Evolutionary conservation across 2,329 filamentous ascomycete species (phyloP), one percentile per base, ranked within the genome.

Genomic region (Aspergillus japonicus): DNA sequence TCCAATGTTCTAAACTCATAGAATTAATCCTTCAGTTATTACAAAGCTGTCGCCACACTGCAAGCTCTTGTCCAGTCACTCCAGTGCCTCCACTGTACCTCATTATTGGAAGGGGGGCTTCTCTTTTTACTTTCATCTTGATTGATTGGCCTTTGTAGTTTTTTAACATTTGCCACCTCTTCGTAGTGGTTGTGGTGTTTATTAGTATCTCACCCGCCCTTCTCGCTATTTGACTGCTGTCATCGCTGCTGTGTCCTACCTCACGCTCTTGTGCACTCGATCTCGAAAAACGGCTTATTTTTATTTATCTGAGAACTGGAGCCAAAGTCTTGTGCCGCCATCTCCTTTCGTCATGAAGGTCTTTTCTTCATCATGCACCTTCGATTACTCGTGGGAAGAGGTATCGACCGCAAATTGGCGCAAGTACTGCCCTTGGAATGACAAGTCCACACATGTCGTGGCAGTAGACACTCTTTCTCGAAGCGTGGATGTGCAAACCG

Each of bases 371-470:
- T 82, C 83, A 44, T 91, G 92, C 78, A 92, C 92, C 62, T 99
- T 96, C 80, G 85, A 96, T 81, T 99, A 99, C 83, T 96, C 94
- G 50, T 99, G 95, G 95, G 92, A 96, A 73, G 94, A 98, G 78
- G 95, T 99, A 39, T 96, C 92, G 26, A 92, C 92, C 14, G 92
- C 91, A 75, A 99, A 99, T 84, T 99, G 95, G 95, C 89, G 88
- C 69, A 99, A 99, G 78, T 99, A 99, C 80, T 96, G 92, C 72
- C 94, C 94, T 21, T 98, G 95, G 94, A 99, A 99, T 82, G 90
- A 97, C 77, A 95, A 96, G 80, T 93, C 91, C n/a, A 91, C 92
- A 47, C 95, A 99, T 78, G 95, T 99, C 67, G 87, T 96, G 66
- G 93, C 92, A 67, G 95, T 98, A 71, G 95, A 99, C 80, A 98